A percentile compares a stretch with the other conserved stretches of the same genome.
Evolutionary conservation across 306 rosid genomes (phyloP).

Genomic region (Vigna hirtella): DNA sequence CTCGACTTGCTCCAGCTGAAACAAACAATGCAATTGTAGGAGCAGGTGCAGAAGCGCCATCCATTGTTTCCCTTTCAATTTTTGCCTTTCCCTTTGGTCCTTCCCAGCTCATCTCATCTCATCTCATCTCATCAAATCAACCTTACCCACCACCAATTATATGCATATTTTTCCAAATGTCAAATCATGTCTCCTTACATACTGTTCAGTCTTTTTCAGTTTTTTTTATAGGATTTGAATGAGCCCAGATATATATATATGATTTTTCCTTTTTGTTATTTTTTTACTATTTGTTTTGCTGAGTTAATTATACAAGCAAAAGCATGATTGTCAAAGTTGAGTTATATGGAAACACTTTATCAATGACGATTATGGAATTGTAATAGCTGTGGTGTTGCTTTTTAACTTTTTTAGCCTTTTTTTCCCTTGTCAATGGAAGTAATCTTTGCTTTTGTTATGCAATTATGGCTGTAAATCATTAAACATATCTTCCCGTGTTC

Average conservation of each 20-base stretch:
- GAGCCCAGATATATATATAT: conserved; percentile 47
- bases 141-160: conserved; percentile 50
- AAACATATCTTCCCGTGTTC: conserved; percentile 48
- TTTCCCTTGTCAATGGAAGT: conserved; percentile 61
- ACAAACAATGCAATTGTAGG: conserved; percentile 63
- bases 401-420: conserved; percentile 46
- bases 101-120: conserved; percentile 37
- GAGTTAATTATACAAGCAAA: conserved; percentile 67
- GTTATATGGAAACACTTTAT: conserved; percentile 60
- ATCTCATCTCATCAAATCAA: conserved; percentile 29
- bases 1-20: conserved; percentile 92
- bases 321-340: conserved; percentile 70
- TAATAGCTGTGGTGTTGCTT: conserved; percentile 61
- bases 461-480: conserved; percentile 53
- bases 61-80: conserved; percentile 37
- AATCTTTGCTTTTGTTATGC: conserved; percentile 58
- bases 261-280: conserved; percentile 28
- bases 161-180: conserved; percentile 56
- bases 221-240: conserved; percentile 68
- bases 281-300: conserved; percentile 48
- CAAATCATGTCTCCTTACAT: conserved; percentile 55
- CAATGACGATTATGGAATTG: conserved; percentile 60
- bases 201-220: conserved; percentile 59
- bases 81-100: conserved; percentile 35
- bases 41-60: conserved; percentile 97